Evolutionary conservation across 225 moss, liverwort and hornwort species (phyloP).

Genomic region (Neckera pumila): DNA sequence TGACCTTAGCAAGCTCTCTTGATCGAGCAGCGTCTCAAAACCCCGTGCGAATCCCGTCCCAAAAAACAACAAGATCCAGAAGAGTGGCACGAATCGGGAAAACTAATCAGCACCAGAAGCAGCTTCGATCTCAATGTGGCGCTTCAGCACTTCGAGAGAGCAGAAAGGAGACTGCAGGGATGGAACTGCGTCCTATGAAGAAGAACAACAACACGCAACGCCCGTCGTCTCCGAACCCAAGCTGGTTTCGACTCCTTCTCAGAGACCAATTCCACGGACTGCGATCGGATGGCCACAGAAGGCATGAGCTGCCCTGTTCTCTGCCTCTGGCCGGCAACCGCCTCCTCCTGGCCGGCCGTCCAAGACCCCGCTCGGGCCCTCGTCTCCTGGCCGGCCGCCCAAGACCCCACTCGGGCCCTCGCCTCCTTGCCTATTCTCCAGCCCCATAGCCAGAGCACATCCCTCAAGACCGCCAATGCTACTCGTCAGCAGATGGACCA

Average conservation of each 20-base stretch:
- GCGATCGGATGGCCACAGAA: not conserved
- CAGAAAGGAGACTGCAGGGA: not conserved
- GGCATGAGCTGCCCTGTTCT: not conserved
- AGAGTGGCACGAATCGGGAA: not conserved
- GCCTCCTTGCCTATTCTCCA: not conserved
- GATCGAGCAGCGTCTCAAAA: not conserved
- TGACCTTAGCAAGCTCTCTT: not conserved
- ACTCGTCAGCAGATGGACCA: not conserved
- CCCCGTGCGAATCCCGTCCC: not conserved
- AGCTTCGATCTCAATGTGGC: not conserved
- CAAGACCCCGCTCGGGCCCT: slow-evolving; percentile 25
- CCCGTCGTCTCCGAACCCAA: not conserved
- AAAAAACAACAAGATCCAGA: not conserved
- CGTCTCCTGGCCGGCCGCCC: not conserved
- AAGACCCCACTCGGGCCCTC: slow-evolving; percentile 22
- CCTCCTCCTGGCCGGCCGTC: slow-evolving; percentile 9
- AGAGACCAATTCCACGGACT: slow-evolving; percentile 17
- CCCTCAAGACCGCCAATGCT: slow-evolving; percentile 10
- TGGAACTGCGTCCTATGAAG: not conserved
- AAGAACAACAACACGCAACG: not conserved
- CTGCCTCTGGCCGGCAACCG: not conserved
- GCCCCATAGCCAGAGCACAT: not conserved
- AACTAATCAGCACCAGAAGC: not conserved
- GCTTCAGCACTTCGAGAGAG: not conserved
- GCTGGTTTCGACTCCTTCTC: not conserved